Percentiles rank a stretch among this genome's conserved stretches.
phyloP scores from a whole-genome alignment of 2,329 filamentous ascomycete genomes.

The Aspergillus costaricaensis region DNA sequence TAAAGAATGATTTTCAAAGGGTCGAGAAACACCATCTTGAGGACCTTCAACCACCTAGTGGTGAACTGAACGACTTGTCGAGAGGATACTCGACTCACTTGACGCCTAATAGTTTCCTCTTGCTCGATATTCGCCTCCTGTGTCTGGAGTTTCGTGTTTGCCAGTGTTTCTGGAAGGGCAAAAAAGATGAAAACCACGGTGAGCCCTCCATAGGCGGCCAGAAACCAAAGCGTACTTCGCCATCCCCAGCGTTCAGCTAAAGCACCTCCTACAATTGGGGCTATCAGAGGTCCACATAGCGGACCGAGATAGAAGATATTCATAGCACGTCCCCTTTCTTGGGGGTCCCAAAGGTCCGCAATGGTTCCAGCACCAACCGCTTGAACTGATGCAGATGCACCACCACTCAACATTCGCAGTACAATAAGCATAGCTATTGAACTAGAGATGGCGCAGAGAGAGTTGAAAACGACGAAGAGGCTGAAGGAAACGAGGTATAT shows the following conservation, averaged over 20 bases:
- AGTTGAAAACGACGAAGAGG: slow-evolving; percentile 70
- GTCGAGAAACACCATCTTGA: slow-evolving; percentile 68
- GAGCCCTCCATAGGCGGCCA: slow-evolving; percentile 66
- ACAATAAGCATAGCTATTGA: slow-evolving; percentile 76
- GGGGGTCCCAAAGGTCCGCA: slow-evolving; percentile 75
- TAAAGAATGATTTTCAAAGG: slow-evolving; percentile 71
- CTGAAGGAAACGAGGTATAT: slow-evolving; percentile 76
- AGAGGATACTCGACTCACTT: slow-evolving; percentile 59
- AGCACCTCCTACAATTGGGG: slow-evolving; percentile 74
- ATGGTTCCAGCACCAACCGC: slow-evolving; percentile 82
- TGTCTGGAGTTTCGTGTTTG: slow-evolving; percentile 30
- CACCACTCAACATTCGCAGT: slow-evolving; percentile 72
- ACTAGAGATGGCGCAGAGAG: slow-evolving; percentile 67
- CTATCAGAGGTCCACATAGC: slow-evolving; percentile 70
- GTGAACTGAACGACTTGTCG: slow-evolving; percentile 61
- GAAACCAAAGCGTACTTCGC: slow-evolving; percentile 77
- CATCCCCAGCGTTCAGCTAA: slow-evolving; percentile 70
- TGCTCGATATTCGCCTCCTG: slow-evolving; percentile 30
- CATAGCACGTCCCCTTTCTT: slow-evolving; percentile 77
- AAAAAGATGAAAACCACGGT: slow-evolving; percentile 45
- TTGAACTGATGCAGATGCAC: slow-evolving; percentile 77
- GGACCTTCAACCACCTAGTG: slow-evolving; percentile 54
- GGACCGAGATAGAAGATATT: slow-evolving; percentile 80
- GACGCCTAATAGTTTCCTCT: slow-evolving; percentile 27
- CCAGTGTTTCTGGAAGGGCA: slow-evolving; percentile 48